These are phyloP conservation scores for Diplosphaera chodatii DNA, from an alignment of 139 green algal genomes.

Conservation along the genomic window DNA sequence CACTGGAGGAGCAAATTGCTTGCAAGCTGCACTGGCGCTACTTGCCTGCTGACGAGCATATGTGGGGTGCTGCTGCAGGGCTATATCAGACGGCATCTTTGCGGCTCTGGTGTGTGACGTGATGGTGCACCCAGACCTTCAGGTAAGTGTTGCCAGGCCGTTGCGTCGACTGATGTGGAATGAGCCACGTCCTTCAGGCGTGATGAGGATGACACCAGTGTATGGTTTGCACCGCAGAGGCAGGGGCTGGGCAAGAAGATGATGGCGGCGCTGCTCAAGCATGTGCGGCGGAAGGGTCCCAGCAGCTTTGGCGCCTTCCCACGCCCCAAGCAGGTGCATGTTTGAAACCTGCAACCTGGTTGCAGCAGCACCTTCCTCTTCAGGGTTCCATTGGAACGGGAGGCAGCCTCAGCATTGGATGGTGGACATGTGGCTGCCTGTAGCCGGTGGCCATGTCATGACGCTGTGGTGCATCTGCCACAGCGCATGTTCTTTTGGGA, in stretches of 20 bases:
- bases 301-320: constrained; percentile 1
- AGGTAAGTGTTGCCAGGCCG: background rate
- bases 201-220: background rate
- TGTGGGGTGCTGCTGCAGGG: background rate
- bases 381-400: no score
- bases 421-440: no score
- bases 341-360: background rate
- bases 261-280: background rate
- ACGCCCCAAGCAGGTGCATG: background rate
- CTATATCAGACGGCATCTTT: background rate
- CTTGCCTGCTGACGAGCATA: background rate
- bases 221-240: background rate
- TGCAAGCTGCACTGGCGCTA: background rate
- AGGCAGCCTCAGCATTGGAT: no score
- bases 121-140: background rate
- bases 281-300: background rate
- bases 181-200: background rate
- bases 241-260: background rate
- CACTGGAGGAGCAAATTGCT: background rate
- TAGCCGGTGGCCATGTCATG: no score
- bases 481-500: background rate
- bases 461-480: background rate
- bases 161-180: background rate
- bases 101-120: background rate
- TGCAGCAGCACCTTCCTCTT: no score